phyloP scores from a whole-genome alignment of 257 asterid species.

The Fraxinus excelsior region DNA sequence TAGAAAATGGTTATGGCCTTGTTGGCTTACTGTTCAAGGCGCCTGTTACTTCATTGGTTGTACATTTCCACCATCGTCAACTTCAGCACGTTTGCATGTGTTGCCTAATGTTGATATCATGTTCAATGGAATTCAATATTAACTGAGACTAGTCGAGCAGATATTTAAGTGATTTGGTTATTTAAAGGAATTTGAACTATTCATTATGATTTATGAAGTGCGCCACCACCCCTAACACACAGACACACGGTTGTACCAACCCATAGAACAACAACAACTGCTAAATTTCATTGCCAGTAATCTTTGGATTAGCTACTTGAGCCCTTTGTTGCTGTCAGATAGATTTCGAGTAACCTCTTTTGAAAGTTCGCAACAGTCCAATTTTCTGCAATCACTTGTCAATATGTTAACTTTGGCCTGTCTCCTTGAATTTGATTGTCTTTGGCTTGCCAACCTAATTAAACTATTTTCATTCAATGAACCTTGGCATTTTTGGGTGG shows the following conservation, averaged over 20 bases:
- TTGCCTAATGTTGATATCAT: neutral
- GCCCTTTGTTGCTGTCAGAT: neutral
- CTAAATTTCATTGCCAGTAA: neutral
- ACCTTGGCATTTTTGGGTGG: neutral
- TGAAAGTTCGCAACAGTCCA: neutral
- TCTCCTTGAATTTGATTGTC: neutral
- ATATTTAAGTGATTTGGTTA: neutral
- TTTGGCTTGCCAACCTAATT: neutral
- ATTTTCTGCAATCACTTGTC: neutral
- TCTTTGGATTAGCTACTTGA: neutral
- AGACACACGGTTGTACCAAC: neutral
- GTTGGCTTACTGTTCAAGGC: neutral
- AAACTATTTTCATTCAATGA: neutral
- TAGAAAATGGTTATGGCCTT: neutral
- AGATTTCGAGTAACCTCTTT: neutral
- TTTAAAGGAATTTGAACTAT: neutral
- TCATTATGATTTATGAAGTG: neutral
- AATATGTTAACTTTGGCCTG: neutral
- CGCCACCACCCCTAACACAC: neutral
- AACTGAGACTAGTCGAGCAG: neutral
- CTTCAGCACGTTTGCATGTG: neutral
- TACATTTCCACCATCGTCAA: neutral
- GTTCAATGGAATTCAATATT: neutral
- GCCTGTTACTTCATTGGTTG: neutral
- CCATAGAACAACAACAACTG: neutral